These are phyloP conservation scores for Barbatosphaeria neglecta DNA, from an alignment of 495 filamentous ascomycete genomes.

Conservation along the genomic window DNA sequence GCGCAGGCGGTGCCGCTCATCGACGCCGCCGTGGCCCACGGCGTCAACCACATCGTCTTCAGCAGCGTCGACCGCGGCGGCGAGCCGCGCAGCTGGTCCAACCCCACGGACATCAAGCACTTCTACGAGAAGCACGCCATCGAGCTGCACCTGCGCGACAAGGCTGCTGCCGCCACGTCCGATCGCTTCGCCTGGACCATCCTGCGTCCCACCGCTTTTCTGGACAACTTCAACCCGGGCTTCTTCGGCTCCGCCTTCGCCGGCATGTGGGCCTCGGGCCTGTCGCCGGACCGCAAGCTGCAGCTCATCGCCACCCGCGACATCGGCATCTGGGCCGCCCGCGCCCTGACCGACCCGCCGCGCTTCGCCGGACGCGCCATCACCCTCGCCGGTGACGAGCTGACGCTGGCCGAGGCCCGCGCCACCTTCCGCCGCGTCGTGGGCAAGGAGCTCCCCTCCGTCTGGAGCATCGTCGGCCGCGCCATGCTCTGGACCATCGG, in stretches of 20 bases:
- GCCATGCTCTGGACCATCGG: slow-evolving; percentile 31
- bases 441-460: slow-evolving; percentile 37
- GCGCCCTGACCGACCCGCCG: slow-evolving; percentile 35
- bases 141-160: slow-evolving; percentile 45
- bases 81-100: slow-evolving; percentile 35
- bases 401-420: slow-evolving; percentile 23
- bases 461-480: slow-evolving; percentile 29
- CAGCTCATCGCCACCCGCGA: slow-evolving; percentile 49
- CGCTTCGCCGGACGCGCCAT: slow-evolving; percentile 18
- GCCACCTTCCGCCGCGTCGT: slow-evolving; percentile 38
- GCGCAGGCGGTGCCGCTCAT: slow-evolving; percentile 51
- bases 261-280: slow-evolving; percentile 30
- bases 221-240: slow-evolving; percentile 46
- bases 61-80: slow-evolving; percentile 58
- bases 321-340: slow-evolving; percentile 52
- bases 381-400: slow-evolving; percentile 17
- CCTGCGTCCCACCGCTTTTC: slow-evolving; percentile 50
- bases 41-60: slow-evolving; percentile 48
- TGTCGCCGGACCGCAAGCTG: slow-evolving; percentile 33
- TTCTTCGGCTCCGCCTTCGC: slow-evolving; percentile 49
- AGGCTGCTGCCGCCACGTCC: slow-evolving; percentile 15
- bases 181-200: slow-evolving; percentile 41
- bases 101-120: slow-evolving; percentile 49
- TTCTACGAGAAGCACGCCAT: slow-evolving; percentile 54
- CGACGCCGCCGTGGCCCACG: slow-evolving; percentile 39